These are phyloP conservation scores for Fraxinus anomala DNA, from an alignment of 257 asterid genomes.

Conservation along the genomic window DNA sequence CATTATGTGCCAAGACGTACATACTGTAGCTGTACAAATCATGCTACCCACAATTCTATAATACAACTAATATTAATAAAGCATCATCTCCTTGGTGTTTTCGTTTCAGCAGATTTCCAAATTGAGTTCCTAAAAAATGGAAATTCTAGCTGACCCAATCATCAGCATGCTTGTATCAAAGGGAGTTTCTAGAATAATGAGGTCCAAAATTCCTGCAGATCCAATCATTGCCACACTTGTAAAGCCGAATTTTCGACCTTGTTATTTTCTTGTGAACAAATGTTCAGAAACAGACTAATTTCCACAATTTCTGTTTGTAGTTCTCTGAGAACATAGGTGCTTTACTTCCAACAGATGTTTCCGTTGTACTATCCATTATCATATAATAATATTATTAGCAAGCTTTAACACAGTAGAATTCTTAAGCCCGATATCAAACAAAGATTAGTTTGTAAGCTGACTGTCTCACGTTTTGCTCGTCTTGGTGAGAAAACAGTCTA, in stretches of 20 bases:
- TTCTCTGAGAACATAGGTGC: not conserved
- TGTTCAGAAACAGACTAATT: not conserved
- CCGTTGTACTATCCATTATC: not conserved
- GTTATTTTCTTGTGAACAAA: not conserved
- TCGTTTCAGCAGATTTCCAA: constrained; percentile 5
- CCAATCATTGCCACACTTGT: not conserved
- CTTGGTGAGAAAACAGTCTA: not conserved
- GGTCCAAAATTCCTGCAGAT: not conserved
- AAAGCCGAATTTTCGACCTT: not conserved
- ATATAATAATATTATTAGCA: not conserved
- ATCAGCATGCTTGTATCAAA: constrained; percentile 1
- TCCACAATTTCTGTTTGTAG: not conserved
- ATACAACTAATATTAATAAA: not conserved
- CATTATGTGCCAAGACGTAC: not conserved
- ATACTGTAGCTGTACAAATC: not conserved
- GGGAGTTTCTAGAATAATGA: not conserved
- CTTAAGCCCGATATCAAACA: not conserved
- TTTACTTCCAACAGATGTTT: not conserved
- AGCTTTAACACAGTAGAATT: not conserved
- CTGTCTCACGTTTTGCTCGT: not conserved
- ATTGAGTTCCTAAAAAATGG: not conserved
- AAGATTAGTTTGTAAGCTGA: not conserved
- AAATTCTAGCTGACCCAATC: not conserved
- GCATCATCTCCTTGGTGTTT: not conserved
- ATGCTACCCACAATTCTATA: not conserved